Evolutionary conservation across 176 grass and related monocot genomes (phyloP).

Genomic region (Raddia guianensis): DNA sequence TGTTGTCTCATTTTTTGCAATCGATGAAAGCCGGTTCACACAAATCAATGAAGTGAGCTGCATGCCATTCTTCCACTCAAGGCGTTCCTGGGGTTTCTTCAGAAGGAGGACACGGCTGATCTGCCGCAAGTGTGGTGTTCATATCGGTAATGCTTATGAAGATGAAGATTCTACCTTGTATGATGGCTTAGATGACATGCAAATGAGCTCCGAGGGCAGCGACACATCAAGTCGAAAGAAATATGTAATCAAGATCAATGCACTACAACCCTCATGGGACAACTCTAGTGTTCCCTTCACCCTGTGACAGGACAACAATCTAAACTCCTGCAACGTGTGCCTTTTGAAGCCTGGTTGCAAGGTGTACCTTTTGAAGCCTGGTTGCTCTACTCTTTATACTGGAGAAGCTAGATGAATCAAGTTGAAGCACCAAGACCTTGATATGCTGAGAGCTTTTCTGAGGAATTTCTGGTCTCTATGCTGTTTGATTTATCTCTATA

Average conservation of each 20-base stretch:
- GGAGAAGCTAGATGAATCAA: not conserved
- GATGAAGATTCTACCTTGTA: constrained; percentile 40
- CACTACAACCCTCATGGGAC: constrained; percentile 54
- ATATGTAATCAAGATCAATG: constrained; percentile 68
- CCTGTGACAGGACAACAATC: not conserved
- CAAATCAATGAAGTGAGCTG: constrained; percentile 64
- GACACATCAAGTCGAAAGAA: constrained; percentile 39
- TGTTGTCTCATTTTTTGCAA: constrained; percentile 50
- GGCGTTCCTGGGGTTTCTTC: constrained; percentile 60
- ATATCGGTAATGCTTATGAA: constrained; percentile 56
- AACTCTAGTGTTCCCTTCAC: constrained; percentile 38
- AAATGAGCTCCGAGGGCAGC: constrained; percentile 30
- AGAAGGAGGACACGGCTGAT: constrained; percentile 52
- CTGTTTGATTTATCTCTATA: not conserved
- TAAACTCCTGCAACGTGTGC: not conserved
- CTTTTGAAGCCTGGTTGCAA: not conserved
- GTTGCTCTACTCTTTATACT: not conserved
- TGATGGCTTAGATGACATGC: constrained; percentile 28
- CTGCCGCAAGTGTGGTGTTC: constrained; percentile 58
- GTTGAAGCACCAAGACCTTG: not conserved
- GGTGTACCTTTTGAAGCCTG: not conserved
- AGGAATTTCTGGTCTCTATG: not conserved
- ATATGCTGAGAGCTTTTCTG: not conserved
- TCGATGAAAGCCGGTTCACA: constrained; percentile 66
- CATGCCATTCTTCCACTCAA: constrained; percentile 57